These are phyloP conservation scores for Trametes gibbosa DNA, from an alignment of 768 basidiomycete genomes.

Conservation along the genomic window DNA sequence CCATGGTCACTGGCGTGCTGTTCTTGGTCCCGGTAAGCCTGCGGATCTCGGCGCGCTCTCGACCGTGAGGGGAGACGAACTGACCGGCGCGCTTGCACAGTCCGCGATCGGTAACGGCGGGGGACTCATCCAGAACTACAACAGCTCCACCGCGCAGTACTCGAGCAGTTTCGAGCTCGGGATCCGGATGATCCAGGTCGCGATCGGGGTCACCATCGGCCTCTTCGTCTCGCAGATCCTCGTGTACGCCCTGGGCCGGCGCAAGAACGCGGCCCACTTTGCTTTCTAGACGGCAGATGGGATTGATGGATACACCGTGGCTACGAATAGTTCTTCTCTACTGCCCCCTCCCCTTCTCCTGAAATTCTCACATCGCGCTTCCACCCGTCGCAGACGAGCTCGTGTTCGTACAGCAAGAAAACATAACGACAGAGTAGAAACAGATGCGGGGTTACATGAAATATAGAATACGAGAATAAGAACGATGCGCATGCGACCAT, in stretches of 20 bases:
- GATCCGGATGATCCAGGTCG: conserved; percentile 79
- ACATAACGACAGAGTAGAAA: conserved; percentile 7
- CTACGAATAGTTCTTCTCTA: not conserved
- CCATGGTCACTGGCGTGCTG: conserved; percentile 92
- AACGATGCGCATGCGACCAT: conserved; percentile 1
- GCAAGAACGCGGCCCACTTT: conserved; percentile 72
- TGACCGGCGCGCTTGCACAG: conserved; percentile 34
- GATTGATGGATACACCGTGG: not conserved
- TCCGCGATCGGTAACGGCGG: conserved; percentile 77
- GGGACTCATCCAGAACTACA: conserved; percentile 60
- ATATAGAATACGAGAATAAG: conserved; percentile 8
- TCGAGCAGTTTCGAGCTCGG: conserved; percentile 78
- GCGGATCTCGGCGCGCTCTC: not conserved
- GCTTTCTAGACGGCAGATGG: conserved; percentile 47
- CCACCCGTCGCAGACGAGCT: not conserved
- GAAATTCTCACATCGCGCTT: not conserved
- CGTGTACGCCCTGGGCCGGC: conserved; percentile 73
- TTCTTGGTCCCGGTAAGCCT: conserved; percentile 79
- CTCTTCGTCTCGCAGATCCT: conserved; percentile 78
- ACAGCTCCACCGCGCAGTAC: conserved; percentile 63
- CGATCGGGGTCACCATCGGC: conserved; percentile 83
- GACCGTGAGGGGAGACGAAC: too few relatives aligned
- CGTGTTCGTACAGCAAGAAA: conserved; percentile 12
- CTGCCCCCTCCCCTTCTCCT: not conserved
- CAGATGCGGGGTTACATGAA: not conserved